A percentile compares a stretch with the other conserved stretches of the same genome.
Evolutionary conservation across 2,329 filamentous ascomycete species (phyloP).

Genomic region (Pyricularia sp.): DNA sequence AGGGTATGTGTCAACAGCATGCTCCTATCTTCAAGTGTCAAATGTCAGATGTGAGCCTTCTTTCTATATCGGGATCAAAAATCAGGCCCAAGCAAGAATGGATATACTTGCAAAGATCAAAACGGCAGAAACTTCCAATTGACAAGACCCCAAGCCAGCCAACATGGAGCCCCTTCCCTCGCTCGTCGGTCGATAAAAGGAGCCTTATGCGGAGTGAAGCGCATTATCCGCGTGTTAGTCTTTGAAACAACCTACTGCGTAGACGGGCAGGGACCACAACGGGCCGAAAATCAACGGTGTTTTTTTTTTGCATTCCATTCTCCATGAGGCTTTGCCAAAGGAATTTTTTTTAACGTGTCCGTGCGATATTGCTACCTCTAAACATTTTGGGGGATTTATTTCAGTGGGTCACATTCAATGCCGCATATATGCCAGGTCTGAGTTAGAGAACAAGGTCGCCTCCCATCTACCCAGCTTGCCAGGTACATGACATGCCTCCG

Average conservation of each 20-base stretch:
- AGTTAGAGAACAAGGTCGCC: background rate
- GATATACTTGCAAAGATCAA: background rate
- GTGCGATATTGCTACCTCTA: background rate
- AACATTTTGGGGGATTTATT: background rate
- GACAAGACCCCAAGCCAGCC: background rate
- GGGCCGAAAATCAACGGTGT: background rate
- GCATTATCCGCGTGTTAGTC: background rate
- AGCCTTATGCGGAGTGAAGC: background rate
- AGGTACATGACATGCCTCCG: background rate
- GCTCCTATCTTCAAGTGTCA: too few relatives aligned
- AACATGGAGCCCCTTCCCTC: background rate
- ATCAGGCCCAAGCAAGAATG: too few relatives aligned
- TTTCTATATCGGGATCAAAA: background rate
- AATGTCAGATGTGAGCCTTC: too few relatives aligned
- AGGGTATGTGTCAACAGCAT: background rate
- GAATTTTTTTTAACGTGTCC: background rate
- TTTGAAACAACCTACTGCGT: background rate
- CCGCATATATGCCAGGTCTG: background rate
- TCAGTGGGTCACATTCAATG: background rate
- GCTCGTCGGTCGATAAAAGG: too few relatives aligned
- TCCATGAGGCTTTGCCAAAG: background rate
- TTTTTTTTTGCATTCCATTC: background rate
- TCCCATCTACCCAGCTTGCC: background rate
- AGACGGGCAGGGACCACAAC: background rate
- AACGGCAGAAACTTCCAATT: background rate